Evolutionary conservation across 1,284 basidiomycete genomes (phyloP).

Genomic region (Ceratobasidium sp.): DNA sequence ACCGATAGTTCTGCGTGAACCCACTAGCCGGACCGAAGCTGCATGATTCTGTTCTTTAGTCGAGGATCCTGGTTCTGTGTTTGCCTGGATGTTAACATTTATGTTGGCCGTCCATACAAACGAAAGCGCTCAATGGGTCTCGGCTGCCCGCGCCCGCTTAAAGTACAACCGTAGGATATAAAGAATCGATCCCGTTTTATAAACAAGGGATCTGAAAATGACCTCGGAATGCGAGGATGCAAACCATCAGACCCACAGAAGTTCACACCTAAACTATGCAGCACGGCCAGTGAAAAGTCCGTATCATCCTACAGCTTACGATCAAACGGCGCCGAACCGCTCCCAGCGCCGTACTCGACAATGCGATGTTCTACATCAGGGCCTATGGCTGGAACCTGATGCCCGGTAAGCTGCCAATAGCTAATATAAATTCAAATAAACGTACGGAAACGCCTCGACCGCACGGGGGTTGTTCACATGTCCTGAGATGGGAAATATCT

Average conservation of each 20-base stretch:
- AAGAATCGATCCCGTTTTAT: too few species aligned
- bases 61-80: too few species aligned
- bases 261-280: constrained; percentile 81
- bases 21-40: too few species aligned
- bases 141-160: too few species aligned
- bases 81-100: too few species aligned
- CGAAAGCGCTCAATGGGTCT: too few species aligned
- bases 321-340: constrained; percentile 92
- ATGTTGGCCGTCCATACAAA: too few species aligned
- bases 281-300: constrained; percentile 79
- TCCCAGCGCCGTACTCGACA: constrained; percentile 76
- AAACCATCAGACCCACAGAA: constrained; percentile 49
- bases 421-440: constrained; percentile 45
- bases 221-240: too few species aligned
- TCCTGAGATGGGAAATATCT: constrained; percentile 95
- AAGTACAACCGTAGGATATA: too few species aligned
- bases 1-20: too few species aligned
- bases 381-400: constrained; percentile 51
- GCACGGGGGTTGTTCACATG: constrained; percentile 99
- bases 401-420: not conserved
- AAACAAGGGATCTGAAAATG: too few species aligned
- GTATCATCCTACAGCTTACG: constrained; percentile 80
- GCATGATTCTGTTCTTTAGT: too few species aligned
- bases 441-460: constrained; percentile 91
- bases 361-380: constrained; percentile 93